Conservation (phyloP, 2,329 filamentous ascomycete species). For the Saccharata proteae region DNA sequence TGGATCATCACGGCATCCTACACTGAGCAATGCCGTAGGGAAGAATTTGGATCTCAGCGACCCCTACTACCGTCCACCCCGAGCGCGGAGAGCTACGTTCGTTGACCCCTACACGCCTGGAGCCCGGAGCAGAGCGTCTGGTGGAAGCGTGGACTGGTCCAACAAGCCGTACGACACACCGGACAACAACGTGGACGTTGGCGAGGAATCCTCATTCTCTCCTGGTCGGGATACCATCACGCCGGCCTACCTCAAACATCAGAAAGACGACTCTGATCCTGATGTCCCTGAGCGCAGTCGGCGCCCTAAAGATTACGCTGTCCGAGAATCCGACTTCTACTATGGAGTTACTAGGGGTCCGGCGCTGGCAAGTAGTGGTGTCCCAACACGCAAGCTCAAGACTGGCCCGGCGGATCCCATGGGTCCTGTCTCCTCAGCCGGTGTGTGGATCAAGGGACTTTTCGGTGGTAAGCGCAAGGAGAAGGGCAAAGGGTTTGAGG, state of each 20-base stretch:
- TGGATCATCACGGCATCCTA: conserved; percentile 27
- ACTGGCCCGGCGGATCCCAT: conserved; percentile 93
- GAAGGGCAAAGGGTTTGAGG: conserved; percentile 92
- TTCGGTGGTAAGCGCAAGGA: conserved; percentile 83
- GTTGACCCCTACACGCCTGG: conserved; percentile 36
- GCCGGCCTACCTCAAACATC: conserved; percentile 41
- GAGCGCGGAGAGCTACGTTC: conserved; percentile 51
- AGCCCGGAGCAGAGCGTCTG: conserved; percentile 32
- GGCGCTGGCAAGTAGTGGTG: conserved; percentile 57
- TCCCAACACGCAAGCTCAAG: conserved; percentile 70
- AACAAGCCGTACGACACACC: conserved; percentile 34
- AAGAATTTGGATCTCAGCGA: conserved; percentile 38
- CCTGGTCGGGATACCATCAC: conserved; percentile 18
- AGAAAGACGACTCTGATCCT: conserved; percentile 39
- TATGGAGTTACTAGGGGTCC: conserved; percentile 76
- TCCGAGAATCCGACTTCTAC: conserved; percentile 92
- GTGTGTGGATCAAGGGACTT: conserved; percentile 74
- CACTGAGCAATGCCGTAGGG: conserved; percentile 24
- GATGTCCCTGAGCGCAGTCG: conserved; percentile 37
- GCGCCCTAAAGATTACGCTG: conserved; percentile 73
- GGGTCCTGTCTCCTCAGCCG: conserved; percentile 76
- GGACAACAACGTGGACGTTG: conserved; percentile 19
- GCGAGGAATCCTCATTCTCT: conserved; percentile 21
- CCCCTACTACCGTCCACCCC: conserved; percentile 80
- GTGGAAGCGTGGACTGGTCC: conserved; percentile 35